A percentile compares a stretch with the other conserved stretches of the same genome.
phyloP scores from a whole-genome alignment of 495 filamentous ascomycete genomes.

The Aspergillus nidulans region DNA sequence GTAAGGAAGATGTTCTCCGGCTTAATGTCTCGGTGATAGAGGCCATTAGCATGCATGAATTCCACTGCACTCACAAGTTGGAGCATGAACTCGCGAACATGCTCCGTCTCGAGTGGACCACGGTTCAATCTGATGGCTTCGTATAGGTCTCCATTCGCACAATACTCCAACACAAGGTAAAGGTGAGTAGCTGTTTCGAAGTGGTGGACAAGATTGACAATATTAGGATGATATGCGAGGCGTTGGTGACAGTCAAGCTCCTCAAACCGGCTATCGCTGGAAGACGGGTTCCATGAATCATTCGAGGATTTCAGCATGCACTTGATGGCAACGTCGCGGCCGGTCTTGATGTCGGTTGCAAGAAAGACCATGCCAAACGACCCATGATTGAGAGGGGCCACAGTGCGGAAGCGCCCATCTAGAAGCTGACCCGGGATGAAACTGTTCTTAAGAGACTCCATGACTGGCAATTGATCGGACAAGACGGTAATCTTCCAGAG shows the following conservation, averaged over 20 bases:
- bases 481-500: constrained; percentile 26
- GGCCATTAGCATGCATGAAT: constrained; percentile 82
- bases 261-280: constrained; percentile 76
- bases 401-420: constrained; percentile 81
- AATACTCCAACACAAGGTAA: constrained; percentile 94
- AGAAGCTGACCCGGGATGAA: constrained; percentile 71
- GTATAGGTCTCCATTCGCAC: constrained; percentile 93
- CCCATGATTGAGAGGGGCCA: constrained; percentile 94
- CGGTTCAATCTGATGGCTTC: constrained; percentile 87
- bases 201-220: constrained; percentile 86
- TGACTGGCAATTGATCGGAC: constrained; percentile 32
- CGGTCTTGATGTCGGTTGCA: constrained; percentile 71
- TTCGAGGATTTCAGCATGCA: constrained; percentile 75
- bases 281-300: constrained; percentile 52
- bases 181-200: constrained; percentile 88
- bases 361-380: constrained; percentile 98
- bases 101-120: constrained; percentile 89
- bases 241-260: constrained; percentile 78
- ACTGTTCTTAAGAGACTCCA: constrained; percentile 75
- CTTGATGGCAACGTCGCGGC: constrained; percentile 85
- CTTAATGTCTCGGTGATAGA: constrained; percentile 98
- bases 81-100: constrained; percentile 95
- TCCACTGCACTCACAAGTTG: constrained; percentile 86
- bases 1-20: constrained; percentile 98
- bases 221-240: constrained; percentile 77